Evolutionary conservation across 2,329 filamentous ascomycete genomes (phyloP), one percentile per base, ranked within the genome.

Genomic region (Pseudopyrenochaeta lycopersici): DNA sequence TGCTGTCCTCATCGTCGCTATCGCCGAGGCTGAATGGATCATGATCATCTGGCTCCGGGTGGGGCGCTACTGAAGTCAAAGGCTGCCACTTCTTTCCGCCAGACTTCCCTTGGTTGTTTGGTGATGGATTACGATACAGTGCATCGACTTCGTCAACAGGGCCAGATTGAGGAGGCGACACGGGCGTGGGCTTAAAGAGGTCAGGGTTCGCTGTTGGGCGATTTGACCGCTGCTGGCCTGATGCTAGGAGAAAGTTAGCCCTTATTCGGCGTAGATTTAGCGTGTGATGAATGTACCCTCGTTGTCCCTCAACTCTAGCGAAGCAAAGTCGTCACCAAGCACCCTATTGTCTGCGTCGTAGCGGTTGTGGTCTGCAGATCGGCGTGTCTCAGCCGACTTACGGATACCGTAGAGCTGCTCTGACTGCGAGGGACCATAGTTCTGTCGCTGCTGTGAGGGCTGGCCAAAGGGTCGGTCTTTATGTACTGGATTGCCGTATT

Each of bases 81-180:
- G 95, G 94, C 76, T 99, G 94, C 95, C 95, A 99, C 80, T 99
- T 99, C 84, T 93, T 97, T 79, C 92, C 95, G 62, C 82, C 81
- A n/a, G 70, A 62, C 53, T 74, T 76, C 17, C 60, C 64, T 20
- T 66, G 58, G 54, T 68, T 71, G 56, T 63, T 69, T 11, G 74
- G 73, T 7, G 74, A 75, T 15, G 74, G 72, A 35, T 75, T 74
- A 27, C 88, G 85, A 72, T 96, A 95, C 53, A 90, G 73, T 30
- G 82, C 87, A 64, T 89, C 85, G 41, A 97, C 93, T 70, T 97
- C 92, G 67, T 96, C 91, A 2, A 91, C 86, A 10, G 86, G 85
- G 1, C 86, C 86, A 33, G 80, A 80, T 32, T 85, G 84, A 10
- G 82, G 82, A 33, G 73, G 73, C 3, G 76, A 79, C 49, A 78